These are phyloP conservation scores for Komagataella kurtzmanii DNA, from an alignment of 805 yeast genomes.

Conservation along the genomic window DNA sequence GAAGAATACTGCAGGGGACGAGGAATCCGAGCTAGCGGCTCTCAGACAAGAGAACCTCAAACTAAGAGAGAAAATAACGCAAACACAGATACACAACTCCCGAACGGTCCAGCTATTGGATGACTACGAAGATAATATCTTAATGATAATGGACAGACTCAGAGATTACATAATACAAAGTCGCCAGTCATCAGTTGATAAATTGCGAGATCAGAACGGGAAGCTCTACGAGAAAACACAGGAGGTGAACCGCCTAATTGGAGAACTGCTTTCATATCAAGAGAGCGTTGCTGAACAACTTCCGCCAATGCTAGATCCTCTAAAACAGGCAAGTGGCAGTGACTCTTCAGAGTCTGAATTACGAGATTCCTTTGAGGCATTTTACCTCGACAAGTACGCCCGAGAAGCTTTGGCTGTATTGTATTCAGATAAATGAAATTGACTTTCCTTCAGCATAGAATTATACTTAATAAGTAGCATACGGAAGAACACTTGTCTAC, in stretches of 20 bases:
- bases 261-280: neutral
- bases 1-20: neutral
- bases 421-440: neutral
- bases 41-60: neutral
- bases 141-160: slow-evolving; percentile 1
- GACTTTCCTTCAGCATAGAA: neutral
- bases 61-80: neutral
- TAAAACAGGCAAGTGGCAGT: neutral
- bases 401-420: neutral
- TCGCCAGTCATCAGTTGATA: neutral
- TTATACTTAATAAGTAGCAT: no score
- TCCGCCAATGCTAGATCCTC: neutral
- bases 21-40: neutral
- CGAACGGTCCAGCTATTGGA: slow-evolving; percentile 1
- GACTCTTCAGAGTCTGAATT: neutral
- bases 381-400: neutral
- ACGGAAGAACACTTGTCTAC: no score
- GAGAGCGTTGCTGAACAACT: neutral
- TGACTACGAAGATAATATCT: slow-evolving; percentile 5
- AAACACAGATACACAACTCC: neutral
- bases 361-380: neutral
- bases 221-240: neutral
- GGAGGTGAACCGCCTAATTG: neutral
- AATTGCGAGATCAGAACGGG: neutral
- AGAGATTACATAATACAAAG: slow-evolving; percentile 1